phyloP scores from a whole-genome alignment of 2,329 filamentous ascomycete genomes.

The Colletotrichum chlorophyti region DNA sequence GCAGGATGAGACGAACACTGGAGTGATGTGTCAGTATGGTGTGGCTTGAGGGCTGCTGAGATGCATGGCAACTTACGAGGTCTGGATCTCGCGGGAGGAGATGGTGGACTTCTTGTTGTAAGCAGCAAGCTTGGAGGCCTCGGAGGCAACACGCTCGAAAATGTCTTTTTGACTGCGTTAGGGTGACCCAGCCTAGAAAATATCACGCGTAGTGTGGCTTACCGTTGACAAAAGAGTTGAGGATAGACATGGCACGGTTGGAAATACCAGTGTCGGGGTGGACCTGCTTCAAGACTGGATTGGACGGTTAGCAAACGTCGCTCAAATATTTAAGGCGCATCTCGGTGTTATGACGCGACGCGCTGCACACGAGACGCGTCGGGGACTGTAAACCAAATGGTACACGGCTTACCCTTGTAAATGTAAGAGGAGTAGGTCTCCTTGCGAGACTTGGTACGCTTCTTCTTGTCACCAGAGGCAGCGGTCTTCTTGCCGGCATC shows the following conservation, averaged over 20 bases:
- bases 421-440: slow-evolving; percentile 99
- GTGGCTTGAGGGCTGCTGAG: background rate
- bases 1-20: slow-evolving; percentile 92
- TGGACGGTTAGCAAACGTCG: slow-evolving; percentile 38
- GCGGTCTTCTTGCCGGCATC: slow-evolving; percentile 99
- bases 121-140: slow-evolving; percentile 97
- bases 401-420: slow-evolving; percentile 81
- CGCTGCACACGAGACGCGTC: background rate
- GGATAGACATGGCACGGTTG: slow-evolving; percentile 99
- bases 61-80: slow-evolving; percentile 75
- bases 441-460: slow-evolving; percentile 99
- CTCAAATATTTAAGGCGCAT: background rate
- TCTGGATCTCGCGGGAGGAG: slow-evolving; percentile 99
- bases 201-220: slow-evolving; percentile 33
- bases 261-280: slow-evolving; percentile 99
- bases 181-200: too few relatives aligned
- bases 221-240: slow-evolving; percentile 99
- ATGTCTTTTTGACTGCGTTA: slow-evolving; percentile 71
- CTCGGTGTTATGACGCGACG: background rate
- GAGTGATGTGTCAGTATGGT: slow-evolving; percentile 61
- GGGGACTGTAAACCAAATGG: too few relatives aligned
- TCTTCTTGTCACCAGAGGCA: slow-evolving; percentile 98
- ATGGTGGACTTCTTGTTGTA: slow-evolving; percentile 99
- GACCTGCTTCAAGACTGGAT: slow-evolving; percentile 96
- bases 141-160: slow-evolving; percentile 98